A percentile compares a stretch with the other conserved stretches of the same genome.
These are phyloP conservation scores for Xylariaceae sp. DNA, from an alignment of 2,329 filamentous ascomycete genomes.

Conservation along the genomic window DNA sequence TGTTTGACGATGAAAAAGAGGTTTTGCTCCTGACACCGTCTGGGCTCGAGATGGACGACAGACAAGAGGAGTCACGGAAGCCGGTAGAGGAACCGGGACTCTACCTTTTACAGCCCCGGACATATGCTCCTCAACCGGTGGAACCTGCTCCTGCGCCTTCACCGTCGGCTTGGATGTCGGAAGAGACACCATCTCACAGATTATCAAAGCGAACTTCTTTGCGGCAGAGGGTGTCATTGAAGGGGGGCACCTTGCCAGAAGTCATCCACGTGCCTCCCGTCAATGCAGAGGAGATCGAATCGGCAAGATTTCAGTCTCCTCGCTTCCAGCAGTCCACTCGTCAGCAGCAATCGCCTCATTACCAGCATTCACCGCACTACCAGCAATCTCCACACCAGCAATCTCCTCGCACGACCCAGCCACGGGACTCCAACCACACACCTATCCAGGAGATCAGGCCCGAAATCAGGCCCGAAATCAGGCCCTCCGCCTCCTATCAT, in stretches of 20 bases:
- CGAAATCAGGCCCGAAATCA: too few species aligned
- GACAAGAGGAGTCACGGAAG: conserved; percentile 18
- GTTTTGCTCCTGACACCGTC: conserved; percentile 18
- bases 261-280: conserved; percentile 52
- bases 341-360: not conserved
- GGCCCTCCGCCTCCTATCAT: conserved; percentile 25
- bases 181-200: conserved; percentile 4
- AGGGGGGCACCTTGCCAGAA: conserved; percentile 45
- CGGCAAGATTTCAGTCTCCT: conserved; percentile 27
- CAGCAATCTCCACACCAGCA: conserved; percentile 10
- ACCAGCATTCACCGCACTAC: too few species aligned
- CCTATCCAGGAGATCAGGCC: conserved; percentile 22
- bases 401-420: conserved; percentile 30
- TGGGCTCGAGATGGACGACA: conserved; percentile 17
- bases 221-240: conserved; percentile 52
- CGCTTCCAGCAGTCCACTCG: conserved; percentile 19
- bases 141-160: conserved; percentile 46
- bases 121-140: conserved; percentile 51
- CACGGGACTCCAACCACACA: conserved; percentile 45
- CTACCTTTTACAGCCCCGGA: conserved; percentile 54
- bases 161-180: conserved; percentile 18
- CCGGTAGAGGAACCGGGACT: conserved; percentile 38
- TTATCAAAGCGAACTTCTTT: conserved; percentile 42
- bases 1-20: conserved; percentile 27
- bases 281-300: conserved; percentile 32